Percentiles rank a stretch among this genome's conserved stretches.
Evolutionary conservation across 352 stramenopile genomes (phyloP).

Genomic region (Phytophthora hibernalis): DNA sequence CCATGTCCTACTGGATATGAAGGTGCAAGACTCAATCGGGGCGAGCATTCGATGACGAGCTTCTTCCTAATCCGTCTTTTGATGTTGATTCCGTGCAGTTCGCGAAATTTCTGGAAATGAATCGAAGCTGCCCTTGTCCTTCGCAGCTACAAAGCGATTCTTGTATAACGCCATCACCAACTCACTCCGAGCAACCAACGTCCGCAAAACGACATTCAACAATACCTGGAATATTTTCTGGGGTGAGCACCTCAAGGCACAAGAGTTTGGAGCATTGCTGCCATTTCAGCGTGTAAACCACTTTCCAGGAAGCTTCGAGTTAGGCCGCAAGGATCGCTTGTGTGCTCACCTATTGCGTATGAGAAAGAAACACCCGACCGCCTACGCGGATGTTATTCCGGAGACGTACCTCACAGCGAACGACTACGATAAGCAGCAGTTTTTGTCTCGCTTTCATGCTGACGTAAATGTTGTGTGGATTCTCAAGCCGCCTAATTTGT

Average conservation of each 20-base stretch:
- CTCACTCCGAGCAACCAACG: constrained; percentile 51
- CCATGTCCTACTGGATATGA: constrained; percentile 64
- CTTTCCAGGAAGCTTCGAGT: constrained; percentile 79
- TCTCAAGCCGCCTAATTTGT: constrained; percentile 81
- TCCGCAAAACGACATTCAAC: constrained; percentile 43
- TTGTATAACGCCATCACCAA: constrained; percentile 83
- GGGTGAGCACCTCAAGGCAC: constrained; percentile 68
- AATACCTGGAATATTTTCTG: constrained; percentile 76
- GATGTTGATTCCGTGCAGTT: constrained; percentile 32
- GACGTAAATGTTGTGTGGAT: constrained; percentile 74
- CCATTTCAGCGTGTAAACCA: constrained; percentile 77
- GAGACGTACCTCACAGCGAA: constrained; percentile 79
- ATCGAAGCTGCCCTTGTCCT: constrained; percentile 46
- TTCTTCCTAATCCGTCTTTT: background rate
- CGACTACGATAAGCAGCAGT: constrained; percentile 75
- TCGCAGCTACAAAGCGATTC: constrained; percentile 73
- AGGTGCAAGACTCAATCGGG: constrained; percentile 35
- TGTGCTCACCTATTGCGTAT: constrained; percentile 69
- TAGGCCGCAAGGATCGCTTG: constrained; percentile 79
- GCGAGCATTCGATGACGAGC: background rate
- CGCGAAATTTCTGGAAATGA: constrained; percentile 32
- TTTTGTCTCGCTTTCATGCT: constrained; percentile 53
- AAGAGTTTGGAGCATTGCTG: constrained; percentile 48
- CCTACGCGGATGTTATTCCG: constrained; percentile 65
- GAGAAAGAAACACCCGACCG: constrained; percentile 59